These are phyloP conservation scores for Paraconiothyrium sp. DNA, from an alignment of 2,329 filamentous ascomycete genomes.

Conservation along the genomic window DNA sequence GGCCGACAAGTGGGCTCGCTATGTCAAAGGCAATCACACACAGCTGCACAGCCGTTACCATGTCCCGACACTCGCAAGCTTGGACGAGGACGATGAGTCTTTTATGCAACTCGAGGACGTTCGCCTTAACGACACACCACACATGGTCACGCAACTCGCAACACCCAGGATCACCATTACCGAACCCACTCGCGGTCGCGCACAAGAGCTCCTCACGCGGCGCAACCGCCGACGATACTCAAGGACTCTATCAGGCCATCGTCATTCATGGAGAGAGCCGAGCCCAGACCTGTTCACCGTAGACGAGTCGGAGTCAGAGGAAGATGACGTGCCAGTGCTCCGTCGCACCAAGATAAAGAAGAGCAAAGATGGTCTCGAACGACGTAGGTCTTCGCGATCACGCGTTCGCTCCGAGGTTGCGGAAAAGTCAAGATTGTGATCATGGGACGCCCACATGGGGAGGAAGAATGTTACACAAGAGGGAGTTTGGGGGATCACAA, in stretches of 20 bases:
- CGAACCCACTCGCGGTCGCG: conserved; percentile 48
- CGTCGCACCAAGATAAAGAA: conserved; percentile 42
- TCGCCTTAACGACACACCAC: conserved; percentile 43
- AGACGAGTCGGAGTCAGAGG: conserved; percentile 52
- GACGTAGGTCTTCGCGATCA: conserved; percentile 45
- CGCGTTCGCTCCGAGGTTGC: conserved; percentile 36
- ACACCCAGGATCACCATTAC: conserved; percentile 37
- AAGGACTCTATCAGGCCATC: conserved; percentile 50
- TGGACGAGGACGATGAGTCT: conserved; percentile 46
- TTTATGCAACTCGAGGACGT: conserved; percentile 50
- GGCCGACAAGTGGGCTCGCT: conserved; percentile 52
- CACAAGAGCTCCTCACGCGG: conserved; percentile 46
- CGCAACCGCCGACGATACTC: conserved; percentile 43
- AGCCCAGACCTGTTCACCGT: conserved; percentile 55
- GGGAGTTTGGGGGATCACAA: conserved; percentile 10
- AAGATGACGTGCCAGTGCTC: conserved; percentile 40
- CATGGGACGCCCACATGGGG: conserved; percentile 11
- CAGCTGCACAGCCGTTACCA: conserved; percentile 47
- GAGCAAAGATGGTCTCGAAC: conserved; percentile 47
- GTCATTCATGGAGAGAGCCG: conserved; percentile 54
- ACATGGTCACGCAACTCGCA: conserved; percentile 40
- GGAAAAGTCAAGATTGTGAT: conserved; percentile 44
- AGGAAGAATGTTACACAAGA: conserved; percentile 16
- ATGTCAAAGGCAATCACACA: conserved; percentile 48
- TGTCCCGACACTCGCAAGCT: conserved; percentile 26